Evolutionary conservation across 129 eudicot genomes (phyloP).

Genomic region (Artemisia tridentata): DNA sequence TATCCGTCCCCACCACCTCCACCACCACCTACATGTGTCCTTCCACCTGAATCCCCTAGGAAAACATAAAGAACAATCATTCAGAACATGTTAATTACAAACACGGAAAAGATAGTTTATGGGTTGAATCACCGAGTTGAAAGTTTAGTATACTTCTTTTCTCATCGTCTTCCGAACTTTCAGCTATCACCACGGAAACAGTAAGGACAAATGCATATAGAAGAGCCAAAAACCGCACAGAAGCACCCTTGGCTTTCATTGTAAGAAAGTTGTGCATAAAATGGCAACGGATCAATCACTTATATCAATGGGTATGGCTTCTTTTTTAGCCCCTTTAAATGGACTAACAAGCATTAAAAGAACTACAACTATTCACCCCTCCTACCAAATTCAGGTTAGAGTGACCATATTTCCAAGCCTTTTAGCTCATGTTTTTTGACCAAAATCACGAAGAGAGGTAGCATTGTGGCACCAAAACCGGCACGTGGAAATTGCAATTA

Average conservation of each 20-base stretch:
- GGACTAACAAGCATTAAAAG: conserved; percentile 22
- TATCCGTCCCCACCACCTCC: conserved; percentile 23
- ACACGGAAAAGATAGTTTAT: no score
- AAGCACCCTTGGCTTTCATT: conserved; percentile 30
- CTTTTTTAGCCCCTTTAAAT: conserved; percentile 2
- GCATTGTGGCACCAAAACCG: conserved; percentile 22
- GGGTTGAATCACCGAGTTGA: no score
- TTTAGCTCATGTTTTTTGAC: conserved; percentile 27
- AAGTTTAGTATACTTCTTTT: conserved; percentile 17
- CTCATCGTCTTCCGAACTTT: conserved; percentile 18
- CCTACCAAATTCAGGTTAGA: conserved; percentile 24
- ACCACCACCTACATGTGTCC: conserved; percentile 16
- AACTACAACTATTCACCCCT: conserved; percentile 14
- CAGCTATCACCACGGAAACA: conserved; percentile 15
- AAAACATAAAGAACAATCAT: conserved; percentile 19
- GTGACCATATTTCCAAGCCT: conserved; percentile 20
- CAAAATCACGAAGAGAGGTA: conserved; percentile 15
- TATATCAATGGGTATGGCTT: background rate
- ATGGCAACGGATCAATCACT: background rate
- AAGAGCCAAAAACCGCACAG: conserved; percentile 15
- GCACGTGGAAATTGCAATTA: background rate
- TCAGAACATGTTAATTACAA: conserved; percentile 16
- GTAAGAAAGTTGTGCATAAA: background rate
- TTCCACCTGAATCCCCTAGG: conserved; percentile 21
- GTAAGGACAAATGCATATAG: conserved; percentile 22